These are phyloP conservation scores for Chalaropsis thielavioides DNA, from an alignment of 2,329 filamentous ascomycete genomes.

Conservation along the genomic window DNA sequence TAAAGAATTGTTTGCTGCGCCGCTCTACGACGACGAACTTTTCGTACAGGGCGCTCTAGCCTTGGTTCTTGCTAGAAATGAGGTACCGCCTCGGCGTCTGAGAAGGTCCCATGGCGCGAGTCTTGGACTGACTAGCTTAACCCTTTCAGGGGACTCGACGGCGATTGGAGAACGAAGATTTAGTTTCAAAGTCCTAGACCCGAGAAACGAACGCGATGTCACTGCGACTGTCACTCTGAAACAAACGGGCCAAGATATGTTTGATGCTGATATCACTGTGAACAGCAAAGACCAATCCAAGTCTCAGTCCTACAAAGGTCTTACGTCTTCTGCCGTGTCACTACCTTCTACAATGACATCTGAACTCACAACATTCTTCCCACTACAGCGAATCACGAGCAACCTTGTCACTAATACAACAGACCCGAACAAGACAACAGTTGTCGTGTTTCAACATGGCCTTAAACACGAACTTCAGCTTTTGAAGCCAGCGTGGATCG, in stretches of 20 bases:
- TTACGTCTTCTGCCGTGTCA: not conserved
- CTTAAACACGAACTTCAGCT: conserved; percentile 44
- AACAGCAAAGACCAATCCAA: not conserved
- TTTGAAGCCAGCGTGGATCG: conserved; percentile 61
- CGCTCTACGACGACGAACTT: conserved; percentile 51
- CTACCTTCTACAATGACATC: conserved; percentile 19
- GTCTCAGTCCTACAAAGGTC: not conserved
- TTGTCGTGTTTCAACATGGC: conserved; percentile 66
- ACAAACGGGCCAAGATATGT: not conserved
- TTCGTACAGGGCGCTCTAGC: conserved; percentile 75
- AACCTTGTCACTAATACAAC: conserved; percentile 50
- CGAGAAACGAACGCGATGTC: not conserved
- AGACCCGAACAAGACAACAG: conserved; percentile 24
- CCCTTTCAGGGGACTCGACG: not conserved
- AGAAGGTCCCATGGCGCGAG: not conserved
- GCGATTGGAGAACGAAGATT: conserved; percentile 8
- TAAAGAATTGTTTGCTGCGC: conserved; percentile 57
- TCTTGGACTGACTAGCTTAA: not conserved
- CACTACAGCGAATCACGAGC: conserved; percentile 62
- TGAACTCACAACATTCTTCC: conserved; percentile 59
- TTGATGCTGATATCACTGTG: not conserved
- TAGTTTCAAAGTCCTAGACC: not conserved
- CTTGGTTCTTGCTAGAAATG: not conserved
- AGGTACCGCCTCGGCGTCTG: not conserved
- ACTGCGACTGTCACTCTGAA: not conserved